phyloP scores from a whole-genome alignment of 2,329 filamentous ascomycete genomes.

The Ophiostoma tasmaniense region DNA sequence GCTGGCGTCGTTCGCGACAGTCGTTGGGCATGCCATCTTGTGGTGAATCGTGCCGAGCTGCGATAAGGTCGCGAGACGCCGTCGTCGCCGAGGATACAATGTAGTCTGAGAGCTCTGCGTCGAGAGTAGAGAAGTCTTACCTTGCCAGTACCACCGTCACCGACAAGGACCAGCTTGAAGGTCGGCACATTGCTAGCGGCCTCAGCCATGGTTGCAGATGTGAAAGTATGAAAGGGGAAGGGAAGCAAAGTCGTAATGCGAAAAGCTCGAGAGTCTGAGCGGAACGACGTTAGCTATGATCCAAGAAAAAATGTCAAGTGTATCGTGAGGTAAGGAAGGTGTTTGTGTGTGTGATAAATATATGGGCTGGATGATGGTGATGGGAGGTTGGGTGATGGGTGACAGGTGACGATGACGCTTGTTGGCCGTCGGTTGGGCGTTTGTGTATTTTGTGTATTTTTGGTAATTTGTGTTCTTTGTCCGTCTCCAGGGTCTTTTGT shows the following conservation, averaged over 20 bases:
- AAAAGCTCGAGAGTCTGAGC: constrained; percentile 10
- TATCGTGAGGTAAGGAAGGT: not conserved
- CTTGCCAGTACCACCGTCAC: constrained; percentile 99
- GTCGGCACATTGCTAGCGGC: constrained; percentile 50
- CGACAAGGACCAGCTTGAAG: constrained; percentile 99
- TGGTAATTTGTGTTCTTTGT: not conserved
- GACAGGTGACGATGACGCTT: not conserved
- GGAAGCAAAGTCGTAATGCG: constrained; percentile 12
- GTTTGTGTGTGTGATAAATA: not conserved
- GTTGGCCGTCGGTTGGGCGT: not conserved
- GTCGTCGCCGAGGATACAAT: not conserved
- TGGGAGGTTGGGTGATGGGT: not conserved
- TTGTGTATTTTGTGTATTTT: not conserved
- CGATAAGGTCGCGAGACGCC: not conserved
- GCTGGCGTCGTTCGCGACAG: not conserved
- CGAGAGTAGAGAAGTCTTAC: constrained; percentile 44
- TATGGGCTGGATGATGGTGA: not conserved
- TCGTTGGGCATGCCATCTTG: not conserved
- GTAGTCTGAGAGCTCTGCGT: not conserved
- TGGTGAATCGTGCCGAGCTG: not conserved
- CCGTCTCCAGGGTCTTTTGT: not conserved
- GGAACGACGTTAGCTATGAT: not conserved
- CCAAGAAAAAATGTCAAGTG: not conserved
- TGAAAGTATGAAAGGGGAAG: not conserved
- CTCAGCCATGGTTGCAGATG: constrained; percentile 53